These are phyloP conservation scores for Dactylonectria macrodidyma DNA, from an alignment of 2,329 filamentous ascomycete species.

Conservation along the genomic window DNA sequence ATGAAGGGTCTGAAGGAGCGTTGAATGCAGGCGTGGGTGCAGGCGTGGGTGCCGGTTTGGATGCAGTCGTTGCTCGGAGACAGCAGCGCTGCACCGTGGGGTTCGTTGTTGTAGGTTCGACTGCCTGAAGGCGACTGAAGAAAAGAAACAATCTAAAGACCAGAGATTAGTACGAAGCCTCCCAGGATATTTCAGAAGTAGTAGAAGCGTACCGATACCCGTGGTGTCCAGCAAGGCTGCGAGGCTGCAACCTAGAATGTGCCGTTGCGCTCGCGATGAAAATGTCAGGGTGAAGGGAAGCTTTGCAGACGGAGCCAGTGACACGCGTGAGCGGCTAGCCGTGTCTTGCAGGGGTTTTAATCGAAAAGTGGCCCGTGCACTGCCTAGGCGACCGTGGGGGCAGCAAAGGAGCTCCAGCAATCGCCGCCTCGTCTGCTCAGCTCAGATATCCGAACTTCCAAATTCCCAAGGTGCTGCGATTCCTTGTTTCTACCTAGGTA, in stretches of 20 bases:
- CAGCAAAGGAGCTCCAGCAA: not conserved
- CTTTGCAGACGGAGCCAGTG: constrained; percentile 29
- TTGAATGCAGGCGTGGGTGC: constrained; percentile 13
- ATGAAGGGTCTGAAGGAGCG: constrained; percentile 1
- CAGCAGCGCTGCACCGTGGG: constrained; percentile 29
- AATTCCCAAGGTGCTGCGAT: not conserved
- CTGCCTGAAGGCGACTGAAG: not conserved
- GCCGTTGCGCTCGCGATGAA: constrained; percentile 33
- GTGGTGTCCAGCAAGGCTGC: constrained; percentile 31
- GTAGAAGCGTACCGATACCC: constrained; percentile 12
- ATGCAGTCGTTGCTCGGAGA: constrained; percentile 35
- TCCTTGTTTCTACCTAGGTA: no score
- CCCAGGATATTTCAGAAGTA: not conserved
- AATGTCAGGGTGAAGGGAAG: constrained; percentile 39
- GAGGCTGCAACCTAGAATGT: constrained; percentile 29
- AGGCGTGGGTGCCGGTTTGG: constrained; percentile 15
- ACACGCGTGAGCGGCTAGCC: constrained; percentile 42
- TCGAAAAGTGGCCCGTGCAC: constrained; percentile 37
- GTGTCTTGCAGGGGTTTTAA: constrained; percentile 48
- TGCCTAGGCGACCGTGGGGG: constrained; percentile 30
- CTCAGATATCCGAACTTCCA: not conserved
- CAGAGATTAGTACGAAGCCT: not conserved
- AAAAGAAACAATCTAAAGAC: constrained; percentile 11
- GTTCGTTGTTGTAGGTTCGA: constrained; percentile 18
- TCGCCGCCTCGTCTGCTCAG: constrained; percentile 14